These are phyloP conservation scores for Petunia axillaris DNA, from an alignment of 257 asterid genomes.

Conservation along the genomic window DNA sequence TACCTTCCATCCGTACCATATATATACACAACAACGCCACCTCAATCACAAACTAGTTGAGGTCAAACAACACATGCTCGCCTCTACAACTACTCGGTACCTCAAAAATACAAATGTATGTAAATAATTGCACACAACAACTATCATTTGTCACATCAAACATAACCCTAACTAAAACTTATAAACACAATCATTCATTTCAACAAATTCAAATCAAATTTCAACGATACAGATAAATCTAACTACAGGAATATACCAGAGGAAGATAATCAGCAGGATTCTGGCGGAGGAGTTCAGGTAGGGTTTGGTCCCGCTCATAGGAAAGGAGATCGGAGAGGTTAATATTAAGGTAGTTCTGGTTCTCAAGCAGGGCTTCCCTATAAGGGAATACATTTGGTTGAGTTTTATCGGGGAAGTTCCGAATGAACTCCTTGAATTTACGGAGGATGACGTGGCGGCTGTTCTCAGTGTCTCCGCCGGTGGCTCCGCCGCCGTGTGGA, in stretches of 20 bases:
- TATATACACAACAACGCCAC: neutral
- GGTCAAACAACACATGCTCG: neutral
- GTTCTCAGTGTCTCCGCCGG: constrained; percentile 46
- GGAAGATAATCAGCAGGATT: constrained; percentile 93
- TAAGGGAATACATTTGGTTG: constrained; percentile 87
- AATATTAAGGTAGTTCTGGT: constrained; percentile 68
- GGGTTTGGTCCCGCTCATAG: constrained; percentile 80
- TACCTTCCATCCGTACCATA: neutral
- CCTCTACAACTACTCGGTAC: neutral
- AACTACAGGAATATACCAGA: constrained; percentile 47
- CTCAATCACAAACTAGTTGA: neutral
- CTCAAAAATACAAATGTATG: neutral
- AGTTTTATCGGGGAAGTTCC: constrained; percentile 77
- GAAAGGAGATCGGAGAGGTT: constrained; percentile 85
- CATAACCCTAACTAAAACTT: neutral
- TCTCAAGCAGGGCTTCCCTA: constrained; percentile 82
- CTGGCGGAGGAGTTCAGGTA: constrained; percentile 79
- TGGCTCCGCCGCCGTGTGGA: constrained; percentile 60
- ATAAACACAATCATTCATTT: neutral
- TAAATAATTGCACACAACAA: neutral
- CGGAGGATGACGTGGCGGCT: constrained; percentile 82
- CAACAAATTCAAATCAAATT: neutral
- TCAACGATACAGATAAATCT: neutral
- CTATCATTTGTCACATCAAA: neutral
- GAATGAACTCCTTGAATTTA: constrained; percentile 87